These are phyloP conservation scores for Penicillium antarcticum DNA, from an alignment of 495 filamentous ascomycete species.

Conservation along the genomic window DNA sequence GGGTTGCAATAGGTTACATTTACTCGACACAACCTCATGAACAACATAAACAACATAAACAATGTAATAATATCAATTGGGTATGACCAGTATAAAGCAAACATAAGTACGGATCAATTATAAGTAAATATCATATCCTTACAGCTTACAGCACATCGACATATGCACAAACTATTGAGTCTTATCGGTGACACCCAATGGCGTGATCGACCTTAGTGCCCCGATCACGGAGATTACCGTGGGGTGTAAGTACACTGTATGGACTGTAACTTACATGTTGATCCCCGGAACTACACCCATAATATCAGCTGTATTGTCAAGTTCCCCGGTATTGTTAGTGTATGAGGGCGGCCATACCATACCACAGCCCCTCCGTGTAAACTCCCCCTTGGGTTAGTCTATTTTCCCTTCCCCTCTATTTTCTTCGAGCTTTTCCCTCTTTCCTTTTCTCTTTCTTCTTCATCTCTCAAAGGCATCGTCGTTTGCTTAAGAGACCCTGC, in stretches of 20 bases:
- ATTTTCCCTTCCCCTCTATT: constrained; percentile 25
- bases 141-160: no score
- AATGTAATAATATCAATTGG: no score
- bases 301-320: no score
- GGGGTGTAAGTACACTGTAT: not conserved
- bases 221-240: constrained; percentile 8
- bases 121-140: no score
- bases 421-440: constrained; percentile 25
- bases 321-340: not conserved
- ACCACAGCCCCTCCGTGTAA: constrained; percentile 20
- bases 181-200: constrained; percentile 4
- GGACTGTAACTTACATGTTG: constrained; percentile 1
- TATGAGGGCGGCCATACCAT: not conserved
- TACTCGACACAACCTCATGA: no score
- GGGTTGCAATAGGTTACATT: no score
- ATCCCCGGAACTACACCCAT: no score
- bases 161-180: not conserved
- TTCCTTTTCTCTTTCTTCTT: constrained; percentile 15
- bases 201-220: constrained; percentile 1
- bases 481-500: constrained; percentile 15
- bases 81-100: no score
- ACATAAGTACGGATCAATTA: no score
- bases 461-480: constrained; percentile 25
- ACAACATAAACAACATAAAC: no score
- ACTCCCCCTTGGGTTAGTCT: constrained; percentile 18